Conservation (phyloP, 2,329 filamentous ascomycete genomes). For the Ceratocystis colombiana region DNA sequence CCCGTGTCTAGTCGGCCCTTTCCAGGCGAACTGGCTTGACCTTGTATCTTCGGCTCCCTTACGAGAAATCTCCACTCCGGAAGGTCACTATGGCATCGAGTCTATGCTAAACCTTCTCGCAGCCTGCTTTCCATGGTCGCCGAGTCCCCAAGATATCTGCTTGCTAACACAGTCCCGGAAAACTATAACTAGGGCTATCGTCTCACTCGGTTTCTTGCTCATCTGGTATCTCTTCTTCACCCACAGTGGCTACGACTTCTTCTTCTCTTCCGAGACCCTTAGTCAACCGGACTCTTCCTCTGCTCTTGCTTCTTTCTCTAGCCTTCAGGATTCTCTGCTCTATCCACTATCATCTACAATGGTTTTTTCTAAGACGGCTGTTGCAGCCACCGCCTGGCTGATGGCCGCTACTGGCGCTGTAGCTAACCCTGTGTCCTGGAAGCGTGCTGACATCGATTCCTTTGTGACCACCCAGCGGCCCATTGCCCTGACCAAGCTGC, state of each 20-base stretch:
- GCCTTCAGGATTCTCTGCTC: neutral
- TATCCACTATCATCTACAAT: slow-evolving; percentile 23
- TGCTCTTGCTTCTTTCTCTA: slow-evolving; percentile 8
- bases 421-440: slow-evolving; percentile 19
- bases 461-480: slow-evolving; percentile 45
- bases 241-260: slow-evolving; percentile 20
- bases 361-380: slow-evolving; percentile 23
- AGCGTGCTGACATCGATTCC: slow-evolving; percentile 34
- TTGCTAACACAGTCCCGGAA: slow-evolving; percentile 18
- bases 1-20: slow-evolving; percentile 24
- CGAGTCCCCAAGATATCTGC: neutral
- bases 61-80: neutral
- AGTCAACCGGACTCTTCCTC: slow-evolving; percentile 19
- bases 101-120: neutral
- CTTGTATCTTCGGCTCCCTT: slow-evolving; percentile 16
- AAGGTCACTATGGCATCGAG: too few species aligned
- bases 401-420: slow-evolving; percentile 24
- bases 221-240: slow-evolving; percentile 23
- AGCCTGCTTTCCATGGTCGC: neutral
- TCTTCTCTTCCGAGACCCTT: slow-evolving; percentile 14
- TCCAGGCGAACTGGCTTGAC: slow-evolving; percentile 11
- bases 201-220: slow-evolving; percentile 18
- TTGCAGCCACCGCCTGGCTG: slow-evolving; percentile 22
- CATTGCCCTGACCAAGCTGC: slow-evolving; percentile 42
- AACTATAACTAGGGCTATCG: slow-evolving; percentile 24